Evolutionary conservation across 495 filamentous ascomycete species (phyloP).

Genomic region (Xylaria castorea): DNA sequence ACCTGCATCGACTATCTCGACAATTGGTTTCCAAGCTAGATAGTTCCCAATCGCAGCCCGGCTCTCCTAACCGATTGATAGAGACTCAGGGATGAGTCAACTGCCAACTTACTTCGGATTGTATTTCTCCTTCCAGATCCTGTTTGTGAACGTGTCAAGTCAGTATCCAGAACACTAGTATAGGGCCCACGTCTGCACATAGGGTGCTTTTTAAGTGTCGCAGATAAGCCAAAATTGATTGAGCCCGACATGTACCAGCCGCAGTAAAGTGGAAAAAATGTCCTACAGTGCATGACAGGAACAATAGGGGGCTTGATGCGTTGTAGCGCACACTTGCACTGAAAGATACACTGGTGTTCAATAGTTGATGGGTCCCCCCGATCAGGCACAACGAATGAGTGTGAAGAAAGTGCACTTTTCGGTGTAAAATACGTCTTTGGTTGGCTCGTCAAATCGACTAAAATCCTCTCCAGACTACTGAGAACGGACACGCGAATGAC

Average conservation of each 20-base stretch:
- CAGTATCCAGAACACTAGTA: slow-evolving; percentile 30
- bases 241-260: slow-evolving; percentile 24
- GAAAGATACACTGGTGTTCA: slow-evolving; percentile 9
- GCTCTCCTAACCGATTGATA: slow-evolving; percentile 9
- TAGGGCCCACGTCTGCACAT: slow-evolving; percentile 21
- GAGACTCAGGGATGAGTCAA: slow-evolving; percentile 1
- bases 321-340: slow-evolving; percentile 25
- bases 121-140: slow-evolving; percentile 99
- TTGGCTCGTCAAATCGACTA: slow-evolving; percentile 27
- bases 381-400: slow-evolving; percentile 25
- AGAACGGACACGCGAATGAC: slow-evolving; percentile 25
- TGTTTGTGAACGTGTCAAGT: slow-evolving; percentile 47
- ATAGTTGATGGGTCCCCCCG: not conserved
- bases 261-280: slow-evolving; percentile 2
- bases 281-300: not conserved
- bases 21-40: not conserved
- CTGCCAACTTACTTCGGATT: slow-evolving; percentile 52
- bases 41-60: not conserved
- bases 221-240: slow-evolving; percentile 29
- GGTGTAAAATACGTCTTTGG: slow-evolving; percentile 21
- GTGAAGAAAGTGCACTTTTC: slow-evolving; percentile 25
- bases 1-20: slow-evolving; percentile 6
- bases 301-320: slow-evolving; percentile 17
- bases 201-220: slow-evolving; percentile 24
- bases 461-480: not conserved